These are phyloP conservation scores for Yamadazyma paraphyllophila DNA, from an alignment of 805 yeast species.

Conservation along the genomic window DNA sequence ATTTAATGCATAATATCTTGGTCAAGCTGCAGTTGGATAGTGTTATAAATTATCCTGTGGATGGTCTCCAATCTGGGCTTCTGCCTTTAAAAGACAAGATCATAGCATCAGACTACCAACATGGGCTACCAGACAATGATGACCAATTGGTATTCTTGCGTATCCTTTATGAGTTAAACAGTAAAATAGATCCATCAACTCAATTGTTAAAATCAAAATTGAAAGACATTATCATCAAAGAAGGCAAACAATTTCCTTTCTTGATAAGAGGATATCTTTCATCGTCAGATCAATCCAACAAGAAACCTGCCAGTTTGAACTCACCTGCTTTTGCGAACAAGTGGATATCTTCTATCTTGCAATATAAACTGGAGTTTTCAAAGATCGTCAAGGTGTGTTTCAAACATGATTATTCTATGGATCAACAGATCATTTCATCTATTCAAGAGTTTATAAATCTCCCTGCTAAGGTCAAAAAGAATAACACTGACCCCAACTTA, in stretches of 20 bases:
- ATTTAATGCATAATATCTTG: conserved; percentile 57
- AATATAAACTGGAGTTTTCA: conserved; percentile 50
- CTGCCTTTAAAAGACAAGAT: conserved; percentile 29
- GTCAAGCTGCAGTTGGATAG: conserved; percentile 55
- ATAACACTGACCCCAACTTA: conserved; percentile 14
- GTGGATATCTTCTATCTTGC: conserved; percentile 64
- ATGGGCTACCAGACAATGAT: conserved; percentile 2
- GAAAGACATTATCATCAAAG: conserved; percentile 39
- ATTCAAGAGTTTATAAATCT: conserved; percentile 60
- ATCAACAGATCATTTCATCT: conserved; percentile 57
- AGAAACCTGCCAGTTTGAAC: conserved; percentile 15
- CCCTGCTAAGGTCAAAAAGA: conserved; percentile 30
- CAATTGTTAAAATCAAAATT: conserved; percentile 49
- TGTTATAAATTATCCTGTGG: conserved; percentile 47
- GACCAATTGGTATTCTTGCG: conserved; percentile 40
- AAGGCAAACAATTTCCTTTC: conserved; percentile 39
- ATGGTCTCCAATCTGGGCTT: conserved; percentile 62
- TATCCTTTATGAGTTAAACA: conserved; percentile 48
- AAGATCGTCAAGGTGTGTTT: conserved; percentile 48
- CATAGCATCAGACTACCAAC: neutral
- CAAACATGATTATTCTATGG: conserved; percentile 46
- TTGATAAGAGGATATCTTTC: conserved; percentile 17
- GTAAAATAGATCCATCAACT: conserved; percentile 53
- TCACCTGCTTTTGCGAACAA: conserved; percentile 55
- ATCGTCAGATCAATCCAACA: neutral